phyloP scores from a whole-genome alignment of 805 yeast species.

The Ogataea minuta region DNA sequence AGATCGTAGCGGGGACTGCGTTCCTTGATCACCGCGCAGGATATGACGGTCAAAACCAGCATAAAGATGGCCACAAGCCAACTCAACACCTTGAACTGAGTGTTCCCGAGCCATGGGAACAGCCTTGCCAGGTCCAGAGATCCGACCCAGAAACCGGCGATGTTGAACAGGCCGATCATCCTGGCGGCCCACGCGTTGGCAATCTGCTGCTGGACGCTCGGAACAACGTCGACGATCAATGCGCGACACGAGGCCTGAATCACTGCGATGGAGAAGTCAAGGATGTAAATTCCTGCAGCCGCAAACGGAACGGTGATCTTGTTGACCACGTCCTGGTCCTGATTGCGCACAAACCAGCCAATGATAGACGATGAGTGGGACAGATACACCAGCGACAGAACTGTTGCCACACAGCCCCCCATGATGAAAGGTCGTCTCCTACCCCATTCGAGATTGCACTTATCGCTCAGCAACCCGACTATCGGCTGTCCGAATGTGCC shows the following conservation, averaged over 20 bases:
- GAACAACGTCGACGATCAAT: constrained; percentile 58
- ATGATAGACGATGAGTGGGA: constrained; percentile 46
- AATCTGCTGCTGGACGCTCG: constrained; percentile 52
- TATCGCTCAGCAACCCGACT: constrained; percentile 58
- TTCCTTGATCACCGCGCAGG: constrained; percentile 45
- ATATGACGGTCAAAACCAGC: constrained; percentile 37
- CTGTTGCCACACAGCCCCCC: constrained; percentile 51
- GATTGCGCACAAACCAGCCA: constrained; percentile 28
- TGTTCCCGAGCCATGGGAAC: constrained; percentile 42
- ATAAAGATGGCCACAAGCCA: constrained; percentile 42
- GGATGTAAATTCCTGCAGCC: constrained; percentile 47
- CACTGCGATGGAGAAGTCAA: constrained; percentile 56
- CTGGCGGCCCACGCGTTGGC: constrained; percentile 70
- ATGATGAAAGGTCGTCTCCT: constrained; percentile 57
- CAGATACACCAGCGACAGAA: constrained; percentile 42
- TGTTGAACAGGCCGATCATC: constrained; percentile 59
- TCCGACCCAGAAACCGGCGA: constrained; percentile 55
- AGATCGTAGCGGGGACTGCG: constrained; percentile 46
- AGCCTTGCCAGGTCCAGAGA: constrained; percentile 40
- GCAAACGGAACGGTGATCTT: constrained; percentile 47
- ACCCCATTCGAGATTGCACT: constrained; percentile 43
- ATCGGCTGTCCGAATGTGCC: constrained; percentile 66
- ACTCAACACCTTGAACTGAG: constrained; percentile 53
- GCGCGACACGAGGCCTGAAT: constrained; percentile 64
- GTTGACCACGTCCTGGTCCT: constrained; percentile 28